These are phyloP conservation scores for Graphilbum sp. DNA, from an alignment of 2,329 filamentous ascomycete species.

Conservation along the genomic window DNA sequence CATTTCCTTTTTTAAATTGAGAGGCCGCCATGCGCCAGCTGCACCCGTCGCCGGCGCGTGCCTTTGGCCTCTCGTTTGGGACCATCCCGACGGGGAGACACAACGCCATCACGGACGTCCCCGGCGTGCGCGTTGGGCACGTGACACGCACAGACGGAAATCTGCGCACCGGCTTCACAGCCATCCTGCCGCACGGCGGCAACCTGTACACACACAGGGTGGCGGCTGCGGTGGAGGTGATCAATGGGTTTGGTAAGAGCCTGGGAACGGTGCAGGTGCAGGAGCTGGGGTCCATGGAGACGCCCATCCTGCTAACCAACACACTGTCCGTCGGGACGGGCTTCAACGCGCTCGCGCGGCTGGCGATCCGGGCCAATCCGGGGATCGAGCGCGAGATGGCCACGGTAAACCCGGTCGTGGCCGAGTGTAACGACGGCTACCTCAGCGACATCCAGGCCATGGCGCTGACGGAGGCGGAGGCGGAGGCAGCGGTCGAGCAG, in stretches of 20 bases:
- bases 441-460: constrained; percentile 41
- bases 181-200: constrained; percentile 26
- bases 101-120: constrained; percentile 34
- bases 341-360: constrained; percentile 20
- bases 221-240: constrained; percentile 18
- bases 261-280: constrained; percentile 45
- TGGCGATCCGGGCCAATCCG: constrained; percentile 12
- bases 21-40: too few species aligned
- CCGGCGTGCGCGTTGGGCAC: constrained; percentile 25
- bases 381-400: constrained; percentile 9
- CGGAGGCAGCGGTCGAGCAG: constrained; percentile 34
- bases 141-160: constrained; percentile 19
- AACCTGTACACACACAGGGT: too few species aligned
- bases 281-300: constrained; percentile 41
- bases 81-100: constrained; percentile 22
- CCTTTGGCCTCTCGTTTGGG: too few species aligned
- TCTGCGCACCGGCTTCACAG: constrained; percentile 27
- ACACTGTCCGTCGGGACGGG: constrained; percentile 38
- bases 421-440: constrained; percentile 38
- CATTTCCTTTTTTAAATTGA: too few species aligned
- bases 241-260: constrained; percentile 49
- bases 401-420: constrained; percentile 10
- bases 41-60: too few species aligned
- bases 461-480: constrained; percentile 33
- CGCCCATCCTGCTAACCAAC: constrained; percentile 44